Evolutionary conservation across 2,329 filamentous ascomycete genomes (phyloP).

Genomic region (Pyrenophora teres): DNA sequence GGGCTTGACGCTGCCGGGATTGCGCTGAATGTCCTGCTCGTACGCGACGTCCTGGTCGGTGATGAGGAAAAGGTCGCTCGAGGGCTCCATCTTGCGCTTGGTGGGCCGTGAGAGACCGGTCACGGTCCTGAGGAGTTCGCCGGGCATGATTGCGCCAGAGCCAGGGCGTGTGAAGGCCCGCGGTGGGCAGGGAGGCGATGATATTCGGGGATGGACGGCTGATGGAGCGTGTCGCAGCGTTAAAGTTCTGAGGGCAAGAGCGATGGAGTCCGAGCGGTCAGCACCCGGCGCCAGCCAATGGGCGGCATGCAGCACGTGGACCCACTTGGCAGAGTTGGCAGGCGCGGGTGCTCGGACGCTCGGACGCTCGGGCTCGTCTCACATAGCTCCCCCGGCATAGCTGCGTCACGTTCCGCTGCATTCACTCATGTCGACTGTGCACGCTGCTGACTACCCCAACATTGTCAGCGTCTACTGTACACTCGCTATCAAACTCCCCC

Average conservation of each 20-base stretch:
- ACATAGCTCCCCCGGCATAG: conserved; percentile 18
- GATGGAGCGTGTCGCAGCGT: conserved; percentile 33
- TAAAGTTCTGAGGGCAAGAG: conserved; percentile 24
- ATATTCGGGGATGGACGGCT: conserved; percentile 21
- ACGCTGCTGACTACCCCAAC: conserved; percentile 4
- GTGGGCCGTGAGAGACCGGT: conserved; percentile 41
- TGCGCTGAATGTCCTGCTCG: conserved; percentile 91
- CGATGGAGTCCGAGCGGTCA: conserved; percentile 18
- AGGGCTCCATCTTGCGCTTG: conserved; percentile 45
- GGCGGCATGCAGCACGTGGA: not conserved
- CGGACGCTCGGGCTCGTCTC: conserved; percentile 13
- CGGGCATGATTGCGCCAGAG: conserved; percentile 49
- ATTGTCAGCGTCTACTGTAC: conserved; percentile 10
- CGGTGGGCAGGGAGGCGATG: conserved; percentile 34
- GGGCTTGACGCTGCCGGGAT: conserved; percentile 83
- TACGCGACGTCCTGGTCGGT: conserved; percentile 90
- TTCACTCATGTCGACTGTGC: conserved; percentile 10
- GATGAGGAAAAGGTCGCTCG: conserved; percentile 55
- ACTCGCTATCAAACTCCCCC: not conserved
- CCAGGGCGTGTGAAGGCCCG: conserved; percentile 36
- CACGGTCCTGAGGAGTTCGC: conserved; percentile 49
- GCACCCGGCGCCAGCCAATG: conserved; percentile 17
- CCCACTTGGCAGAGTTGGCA: conserved; percentile 21
- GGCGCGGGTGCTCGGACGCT: conserved; percentile 18
- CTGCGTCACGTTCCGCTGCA: conserved; percentile 25